Conservation (phyloP, 768 basidiomycete genomes). For the Leccinum boreale region DNA sequence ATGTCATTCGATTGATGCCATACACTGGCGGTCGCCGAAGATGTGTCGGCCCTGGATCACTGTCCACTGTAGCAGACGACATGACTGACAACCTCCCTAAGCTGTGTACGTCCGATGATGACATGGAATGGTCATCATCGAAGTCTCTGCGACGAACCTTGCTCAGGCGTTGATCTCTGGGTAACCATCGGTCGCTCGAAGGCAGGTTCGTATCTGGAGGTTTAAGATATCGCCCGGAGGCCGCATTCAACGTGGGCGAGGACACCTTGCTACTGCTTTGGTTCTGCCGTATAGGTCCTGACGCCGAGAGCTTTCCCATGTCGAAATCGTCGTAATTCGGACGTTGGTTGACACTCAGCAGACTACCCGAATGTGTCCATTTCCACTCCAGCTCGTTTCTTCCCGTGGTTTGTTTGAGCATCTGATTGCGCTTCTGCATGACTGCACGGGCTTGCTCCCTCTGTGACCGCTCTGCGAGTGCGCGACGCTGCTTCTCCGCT, state of each 20-base stretch:
- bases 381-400: conserved; percentile 65
- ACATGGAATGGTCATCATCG: conserved; percentile 91
- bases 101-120: conserved; percentile 81
- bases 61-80: conserved; percentile 82
- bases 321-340: conserved; percentile 26
- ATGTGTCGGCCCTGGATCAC: conserved; percentile 77
- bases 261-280: conserved; percentile 40
- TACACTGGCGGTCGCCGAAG: conserved; percentile 61
- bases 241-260: conserved; percentile 56
- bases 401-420: conserved; percentile 55
- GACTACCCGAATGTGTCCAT: conserved; percentile 39
- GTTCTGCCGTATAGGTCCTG: conserved; percentile 63
- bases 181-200: conserved; percentile 44
- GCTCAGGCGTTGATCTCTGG: conserved; percentile 56
- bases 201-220: conserved; percentile 34
- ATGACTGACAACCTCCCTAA: conserved; percentile 70
- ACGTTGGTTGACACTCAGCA: conserved; percentile 39
- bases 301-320: conserved; percentile 53
- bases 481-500: conserved; percentile 81
- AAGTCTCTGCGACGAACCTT: conserved; percentile 82
- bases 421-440: conserved; percentile 82
- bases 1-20: conserved; percentile 71
- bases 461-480: conserved; percentile 67
- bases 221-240: conserved; percentile 53
- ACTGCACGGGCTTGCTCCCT: conserved; percentile 90